Evolutionary conservation across 495 filamentous ascomycete genomes (phyloP).

Genomic region (Talaromyces liani): DNA sequence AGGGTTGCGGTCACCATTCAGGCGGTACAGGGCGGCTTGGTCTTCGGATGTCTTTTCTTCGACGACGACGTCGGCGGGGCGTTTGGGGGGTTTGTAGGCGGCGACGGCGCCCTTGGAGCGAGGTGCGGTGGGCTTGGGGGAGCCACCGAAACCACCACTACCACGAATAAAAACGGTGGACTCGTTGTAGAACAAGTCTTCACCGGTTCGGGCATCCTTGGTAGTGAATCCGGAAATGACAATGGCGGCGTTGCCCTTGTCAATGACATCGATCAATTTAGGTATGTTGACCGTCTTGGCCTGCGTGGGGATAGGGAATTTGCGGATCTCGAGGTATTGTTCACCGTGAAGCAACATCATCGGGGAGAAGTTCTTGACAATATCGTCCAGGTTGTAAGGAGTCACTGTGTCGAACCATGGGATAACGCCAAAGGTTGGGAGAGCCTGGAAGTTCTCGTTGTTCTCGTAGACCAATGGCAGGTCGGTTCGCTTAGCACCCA

Average conservation of each 20-base stretch:
- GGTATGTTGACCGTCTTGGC: slow-evolving; percentile 74
- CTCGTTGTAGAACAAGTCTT: slow-evolving; percentile 97
- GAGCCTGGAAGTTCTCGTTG: slow-evolving; percentile 79
- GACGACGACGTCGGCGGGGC: slow-evolving; percentile 70
- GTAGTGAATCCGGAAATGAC: slow-evolving; percentile 74
- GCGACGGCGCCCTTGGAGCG: slow-evolving; percentile 70
- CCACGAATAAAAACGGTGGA: slow-evolving; percentile 86
- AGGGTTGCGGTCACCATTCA: slow-evolving; percentile 90
- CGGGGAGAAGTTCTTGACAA: slow-evolving; percentile 90
- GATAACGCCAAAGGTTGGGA: slow-evolving; percentile 92
- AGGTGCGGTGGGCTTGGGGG: slow-evolving; percentile 61
- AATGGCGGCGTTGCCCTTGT: slow-evolving; percentile 89
- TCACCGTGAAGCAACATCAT: slow-evolving; percentile 99
- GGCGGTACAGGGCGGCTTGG: slow-evolving; percentile 90
- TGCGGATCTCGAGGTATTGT: slow-evolving; percentile 93
- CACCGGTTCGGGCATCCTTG: slow-evolving; percentile 67
- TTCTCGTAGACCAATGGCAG: slow-evolving; percentile 84
- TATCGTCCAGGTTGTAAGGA: slow-evolving; percentile 73
- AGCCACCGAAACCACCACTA: slow-evolving; percentile 84
- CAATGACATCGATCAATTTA: slow-evolving; percentile 86
- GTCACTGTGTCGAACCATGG: slow-evolving; percentile 80
- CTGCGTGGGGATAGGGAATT: slow-evolving; percentile 88
- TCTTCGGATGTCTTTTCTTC: slow-evolving; percentile 90
- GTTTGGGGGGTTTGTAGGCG: slow-evolving; percentile 68
- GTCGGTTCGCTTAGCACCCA: slow-evolving; percentile 91